Base-by-base conservation (phyloP, 2,329 filamentous ascomycete genomes). In the Orbilia quercus region DNA sequence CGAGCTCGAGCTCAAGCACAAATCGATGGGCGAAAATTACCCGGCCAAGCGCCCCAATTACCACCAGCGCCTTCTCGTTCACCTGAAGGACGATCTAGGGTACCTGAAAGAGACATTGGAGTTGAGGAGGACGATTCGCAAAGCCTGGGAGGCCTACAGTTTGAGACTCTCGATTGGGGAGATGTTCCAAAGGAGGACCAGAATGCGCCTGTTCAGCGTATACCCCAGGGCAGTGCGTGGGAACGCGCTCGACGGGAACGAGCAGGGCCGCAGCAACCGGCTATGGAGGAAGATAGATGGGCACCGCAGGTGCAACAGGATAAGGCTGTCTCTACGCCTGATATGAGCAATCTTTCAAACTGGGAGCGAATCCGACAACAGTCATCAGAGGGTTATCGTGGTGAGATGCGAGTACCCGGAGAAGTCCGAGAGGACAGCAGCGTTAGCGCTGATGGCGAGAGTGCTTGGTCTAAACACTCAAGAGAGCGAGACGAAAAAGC, bases 401-500 rank as follows among this genome's bases (percentile, higher is more conserved):
- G 50, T 7, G 55, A 64, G 42, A 67, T 63, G 22, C 65, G 70
- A 23, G 50, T 76, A 22, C 63, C 40, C n/a, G 51, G 60, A 2
- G 44, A 50, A 11, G 18, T n/a, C 12, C 40, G 31, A 7, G 73
- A 75, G 31, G 44, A 75, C 7, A n/a, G n/a, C 20, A 38, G 25
- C 1, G 55, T 67, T 3, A 83, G 84, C 60, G 80, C 80, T 36
- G 81, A 80, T 0, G 78, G 78, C 0, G 79, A 78, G 0, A 63
- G 42, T 7, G 23, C 50, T 9, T 59, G 44, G n/a, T 45, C 54
- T 6, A 23, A 47, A 38, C n/a, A 23, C 7, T 23, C 81, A 82
- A 4, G 81, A 83, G 62, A 53, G 38, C 23, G 20, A 22, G 18
- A 50, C 2, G 82, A 84, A 38, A 79, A 80, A 22, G 80, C 81